Evolutionary conservation across 768 basidiomycete genomes (phyloP), one percentile per base, ranked within the genome.

Genomic region (Pleurotus eryngii): DNA sequence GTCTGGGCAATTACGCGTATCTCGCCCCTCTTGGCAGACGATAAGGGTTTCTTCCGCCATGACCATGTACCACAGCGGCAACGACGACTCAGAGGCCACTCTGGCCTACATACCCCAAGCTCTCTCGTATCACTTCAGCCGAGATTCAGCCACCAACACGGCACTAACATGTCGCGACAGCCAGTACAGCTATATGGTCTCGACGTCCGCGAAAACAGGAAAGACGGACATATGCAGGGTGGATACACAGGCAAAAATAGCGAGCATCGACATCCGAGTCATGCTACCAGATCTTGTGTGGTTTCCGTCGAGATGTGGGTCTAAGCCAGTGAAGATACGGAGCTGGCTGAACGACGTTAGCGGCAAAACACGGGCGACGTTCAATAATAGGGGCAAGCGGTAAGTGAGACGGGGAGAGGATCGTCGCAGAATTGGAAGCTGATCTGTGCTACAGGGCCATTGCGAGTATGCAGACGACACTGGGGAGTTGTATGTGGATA

Each of bases 101-200:
- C 51, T 54, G 20, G 51, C 51, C 6, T 54, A 54, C 22, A 39
- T 54, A 17, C 51, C 51, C 39, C 51, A 54, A 24, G 22, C 37
- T n/a, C 51, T 54, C 17, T 54, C 51, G 11, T 54, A 40, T 39
- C 17, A 40, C 17, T 54, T 54, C 51, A 54, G 51, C 51, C 51
- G 51, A 54, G 51, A 54, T 54, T 54, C 51, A 12, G 51, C 51
- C n/a, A 54, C 51, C 12, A 54, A 54, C 22, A 54, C 51, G 9
- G n/a, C 26, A 9, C 51, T 54, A n/a, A 17, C 51, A 4, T 54
- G 51, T 42, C 22, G 38, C 20, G 51, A 54, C 27, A 54, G 39
- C 39, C 24, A 15, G n/a, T 54, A 54, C 26, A 39, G 39, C 15
- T 54, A 40, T 15, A 39, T 39, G 5, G 39, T 54, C 24, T 54